Percentiles rank a stretch among this genome's conserved stretches.
Conservation (phyloP, 805 yeast genomes). For the Jamesozyma hellenica region DNA sequence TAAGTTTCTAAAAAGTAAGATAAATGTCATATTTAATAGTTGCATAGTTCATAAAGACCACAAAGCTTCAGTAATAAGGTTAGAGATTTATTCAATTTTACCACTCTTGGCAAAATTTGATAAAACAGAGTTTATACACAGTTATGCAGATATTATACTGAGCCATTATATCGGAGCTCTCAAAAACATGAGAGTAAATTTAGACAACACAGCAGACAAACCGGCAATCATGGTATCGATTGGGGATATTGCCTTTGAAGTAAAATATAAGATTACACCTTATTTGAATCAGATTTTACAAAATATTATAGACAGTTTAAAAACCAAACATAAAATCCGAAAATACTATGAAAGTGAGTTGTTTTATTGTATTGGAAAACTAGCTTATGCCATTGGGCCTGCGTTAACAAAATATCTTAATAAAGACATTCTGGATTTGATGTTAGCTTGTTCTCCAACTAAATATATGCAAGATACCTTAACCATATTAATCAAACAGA, state of each 20-base stretch:
- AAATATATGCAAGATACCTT: conserved; percentile 72
- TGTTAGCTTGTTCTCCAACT: conserved; percentile 76
- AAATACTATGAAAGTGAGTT: conserved; percentile 76
- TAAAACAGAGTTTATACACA: conserved; percentile 63
- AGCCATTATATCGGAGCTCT: conserved; percentile 68
- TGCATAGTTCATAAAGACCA: conserved; percentile 68
- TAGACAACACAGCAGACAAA: conserved; percentile 40
- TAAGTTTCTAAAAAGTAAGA: conserved; percentile 56
- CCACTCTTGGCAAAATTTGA: conserved; percentile 78
- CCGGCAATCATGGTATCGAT: conserved; percentile 68
- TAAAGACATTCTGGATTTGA: conserved; percentile 65
- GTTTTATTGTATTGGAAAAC: conserved; percentile 77
- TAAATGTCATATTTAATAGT: conserved; percentile 68
- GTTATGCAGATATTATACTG: conserved; percentile 71
- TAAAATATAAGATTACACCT: conserved; percentile 74
- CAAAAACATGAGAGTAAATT: conserved; percentile 44
- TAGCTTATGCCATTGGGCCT: conserved; percentile 85
- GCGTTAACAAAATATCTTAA: conserved; percentile 84
- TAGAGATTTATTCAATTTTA: conserved; percentile 73
- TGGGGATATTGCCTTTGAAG: conserved; percentile 70
- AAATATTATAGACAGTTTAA: conserved; percentile 69
- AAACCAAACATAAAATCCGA: conserved; percentile 40
- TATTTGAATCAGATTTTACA: conserved; percentile 82
- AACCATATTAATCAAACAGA: conserved; percentile 52
- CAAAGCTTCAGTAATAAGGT: conserved; percentile 63